Conservation (phyloP, 352 stramenopile species). For the Phytophthora cryptogea region DNA sequence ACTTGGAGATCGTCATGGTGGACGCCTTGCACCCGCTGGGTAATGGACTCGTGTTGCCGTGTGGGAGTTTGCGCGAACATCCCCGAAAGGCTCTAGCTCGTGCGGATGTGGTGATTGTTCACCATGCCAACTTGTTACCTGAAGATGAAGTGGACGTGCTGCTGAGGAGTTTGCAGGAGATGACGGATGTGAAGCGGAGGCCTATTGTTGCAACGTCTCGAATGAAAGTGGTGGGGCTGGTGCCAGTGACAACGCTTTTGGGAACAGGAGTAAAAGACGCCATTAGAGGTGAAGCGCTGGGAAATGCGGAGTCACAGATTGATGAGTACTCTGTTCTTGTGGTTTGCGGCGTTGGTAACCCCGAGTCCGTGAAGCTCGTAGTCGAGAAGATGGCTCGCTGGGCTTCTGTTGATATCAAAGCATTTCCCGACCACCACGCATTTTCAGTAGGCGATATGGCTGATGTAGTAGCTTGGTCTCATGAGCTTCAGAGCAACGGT, state of each 20-base stretch:
- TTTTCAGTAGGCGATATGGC: slow-evolving; percentile 46
- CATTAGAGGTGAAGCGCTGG: not conserved
- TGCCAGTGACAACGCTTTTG: slow-evolving; percentile 11
- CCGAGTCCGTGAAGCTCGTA: slow-evolving; percentile 53
- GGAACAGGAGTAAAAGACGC: not conserved
- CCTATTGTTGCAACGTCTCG: slow-evolving; percentile 54
- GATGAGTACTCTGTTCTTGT: slow-evolving; percentile 38
- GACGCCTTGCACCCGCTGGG: slow-evolving; percentile 69
- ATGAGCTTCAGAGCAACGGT: slow-evolving; percentile 19
- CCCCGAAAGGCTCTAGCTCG: slow-evolving; percentile 46
- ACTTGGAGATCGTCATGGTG: slow-evolving; percentile 77
- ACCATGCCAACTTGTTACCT: slow-evolving; percentile 57
- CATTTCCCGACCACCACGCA: slow-evolving; percentile 66
- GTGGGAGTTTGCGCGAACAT: slow-evolving; percentile 57
- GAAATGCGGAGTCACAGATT: slow-evolving; percentile 2
- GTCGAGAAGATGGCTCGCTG: slow-evolving; percentile 41
- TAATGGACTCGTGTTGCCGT: slow-evolving; percentile 61
- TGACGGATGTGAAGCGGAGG: slow-evolving; percentile 8
- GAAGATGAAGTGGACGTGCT: slow-evolving; percentile 16
- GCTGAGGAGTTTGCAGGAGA: slow-evolving; percentile 13
- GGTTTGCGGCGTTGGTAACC: slow-evolving; percentile 71
- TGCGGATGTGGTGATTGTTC: slow-evolving; percentile 60
- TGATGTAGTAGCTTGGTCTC: slow-evolving; percentile 27
- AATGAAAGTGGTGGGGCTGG: slow-evolving; percentile 49
- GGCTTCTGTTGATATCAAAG: slow-evolving; percentile 39